phyloP scores from a whole-genome alignment of 305 asterid species.

The Coffea humblotiana region DNA sequence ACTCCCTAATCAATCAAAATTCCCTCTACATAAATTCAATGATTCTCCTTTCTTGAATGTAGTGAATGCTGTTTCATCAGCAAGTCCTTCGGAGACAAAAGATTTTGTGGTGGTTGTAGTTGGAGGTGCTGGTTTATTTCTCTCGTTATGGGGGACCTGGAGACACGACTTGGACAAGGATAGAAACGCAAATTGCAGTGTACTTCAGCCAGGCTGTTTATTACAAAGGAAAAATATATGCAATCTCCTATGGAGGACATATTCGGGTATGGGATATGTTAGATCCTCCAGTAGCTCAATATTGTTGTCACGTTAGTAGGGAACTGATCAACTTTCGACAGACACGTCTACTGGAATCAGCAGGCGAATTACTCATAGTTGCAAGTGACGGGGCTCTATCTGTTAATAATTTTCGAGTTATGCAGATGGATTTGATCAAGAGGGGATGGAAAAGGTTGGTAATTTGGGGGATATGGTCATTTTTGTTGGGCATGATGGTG shows the following conservation, averaged over 20 bases:
- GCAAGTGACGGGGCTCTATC: neutral
- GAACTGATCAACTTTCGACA: neutral
- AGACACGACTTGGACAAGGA: neutral
- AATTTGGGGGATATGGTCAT: neutral
- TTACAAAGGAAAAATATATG: neutral
- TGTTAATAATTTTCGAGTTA: neutral
- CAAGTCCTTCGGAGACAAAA: constrained; percentile 5
- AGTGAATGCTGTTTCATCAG: constrained; percentile 2
- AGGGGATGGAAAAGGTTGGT: neutral
- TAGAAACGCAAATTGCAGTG: neutral
- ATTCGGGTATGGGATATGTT: neutral
- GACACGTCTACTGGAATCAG: neutral
- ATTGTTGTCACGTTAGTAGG: no score
- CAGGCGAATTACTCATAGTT: neutral
- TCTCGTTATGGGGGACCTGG: constrained; percentile 15
- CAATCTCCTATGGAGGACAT: neutral
- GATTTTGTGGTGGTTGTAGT: neutral
- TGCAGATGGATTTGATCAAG: neutral
- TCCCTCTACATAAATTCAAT: neutral
- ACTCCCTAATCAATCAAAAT: neutral
- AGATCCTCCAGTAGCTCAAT: neutral
- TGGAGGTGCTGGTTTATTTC: neutral
- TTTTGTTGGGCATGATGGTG: no score
- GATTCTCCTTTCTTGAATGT: neutral
- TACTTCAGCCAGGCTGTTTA: neutral